Base-by-base conservation (phyloP, 73 alveolate genomes). In the Stentor coeruleus region DNA sequence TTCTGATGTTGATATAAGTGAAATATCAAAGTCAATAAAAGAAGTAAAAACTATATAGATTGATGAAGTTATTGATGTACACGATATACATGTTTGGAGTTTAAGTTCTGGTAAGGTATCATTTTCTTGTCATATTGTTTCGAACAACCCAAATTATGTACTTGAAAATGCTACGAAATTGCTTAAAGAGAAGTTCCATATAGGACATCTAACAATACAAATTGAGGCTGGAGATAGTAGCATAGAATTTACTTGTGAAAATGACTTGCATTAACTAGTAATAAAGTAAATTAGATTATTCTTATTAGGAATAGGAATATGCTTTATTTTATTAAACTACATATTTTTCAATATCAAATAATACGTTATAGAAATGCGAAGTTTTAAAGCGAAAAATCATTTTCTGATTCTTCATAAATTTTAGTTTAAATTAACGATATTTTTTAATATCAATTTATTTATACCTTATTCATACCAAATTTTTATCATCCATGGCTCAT, bases 41-140 rank as follows among this genome's bases (percentile, higher is more conserved):
- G 84, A 75, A 3, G 74, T 92, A 57, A 57, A n/a, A n/a, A n/a
- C 33, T 66, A 66, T 33, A 28, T 20, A 66, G 36, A 66, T 66
- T 11, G 75, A 49, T 2, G 89, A 85, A 37, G 96, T 93, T 42
- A 76, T 76, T 30, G 97, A 90, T 49, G 86, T 96, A 2, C 99
- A 96, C 87, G 99, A 96, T 82, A 77, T 96, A 38, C 99, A 96
- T 85, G 94, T 94, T 39, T 96, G 99, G 99, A 81, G 96, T 31
- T 85, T 97, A 49, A 82, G 95, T 83, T 81, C 90, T 55, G 97
- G 97, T 3, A 94, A 94, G 83, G 82, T 91, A 38, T 84, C 97
- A 3, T 85, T 93, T 94, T 79, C 92, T 49, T 88, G 92, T 11
- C 98, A 93, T 85, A 59, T 94, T 1, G 76, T 59, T 74, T 49